Evolutionary conservation across 1,284 basidiomycete genomes (phyloP).

Genomic region (Trametes polyzona): DNA sequence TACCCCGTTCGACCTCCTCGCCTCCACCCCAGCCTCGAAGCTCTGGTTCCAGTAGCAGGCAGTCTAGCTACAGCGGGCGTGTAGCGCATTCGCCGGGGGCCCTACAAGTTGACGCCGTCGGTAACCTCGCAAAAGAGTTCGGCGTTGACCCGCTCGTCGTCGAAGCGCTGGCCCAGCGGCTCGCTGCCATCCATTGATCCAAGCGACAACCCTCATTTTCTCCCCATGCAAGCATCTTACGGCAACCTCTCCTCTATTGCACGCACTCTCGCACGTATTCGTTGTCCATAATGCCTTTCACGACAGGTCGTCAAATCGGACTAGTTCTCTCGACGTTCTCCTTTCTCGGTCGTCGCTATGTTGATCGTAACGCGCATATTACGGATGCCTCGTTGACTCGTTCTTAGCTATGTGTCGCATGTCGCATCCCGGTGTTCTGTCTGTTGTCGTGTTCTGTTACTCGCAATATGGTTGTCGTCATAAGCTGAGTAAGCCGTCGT

Average conservation of each 20-base stretch:
- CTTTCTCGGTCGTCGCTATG: conserved; percentile 23
- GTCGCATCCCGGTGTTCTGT: conserved; percentile 20
- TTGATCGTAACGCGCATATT: conserved; percentile 25
- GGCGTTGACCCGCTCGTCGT: conserved; percentile 70
- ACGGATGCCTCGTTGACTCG: conserved; percentile 8
- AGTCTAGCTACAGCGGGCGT: conserved; percentile 17
- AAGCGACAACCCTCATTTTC: background rate
- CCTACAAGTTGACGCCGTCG: conserved; percentile 35
- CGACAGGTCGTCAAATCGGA: conserved; percentile 20
- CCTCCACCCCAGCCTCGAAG: conserved; percentile 22
- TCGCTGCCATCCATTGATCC: conserved; percentile 41
- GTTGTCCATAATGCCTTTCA: conserved; percentile 14
- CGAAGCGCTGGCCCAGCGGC: conserved; percentile 66
- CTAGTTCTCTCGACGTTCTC: conserved; percentile 9
- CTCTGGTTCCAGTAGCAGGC: conserved; percentile 22
- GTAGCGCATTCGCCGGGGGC: conserved; percentile 12
- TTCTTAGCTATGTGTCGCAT: conserved; percentile 17
- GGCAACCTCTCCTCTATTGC: conserved; percentile 14
- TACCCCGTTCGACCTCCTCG: conserved; percentile 35
- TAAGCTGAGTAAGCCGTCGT: conserved; percentile 18
- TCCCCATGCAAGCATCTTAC: conserved; percentile 12
- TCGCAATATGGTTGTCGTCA: conserved; percentile 12
- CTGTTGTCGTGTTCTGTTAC: conserved; percentile 24
- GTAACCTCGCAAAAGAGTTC: conserved; percentile 70
- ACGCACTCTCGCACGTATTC: conserved; percentile 11